Evolutionary conservation across 306 rosid species (phyloP).

Genomic region (Medicago arabica): DNA sequence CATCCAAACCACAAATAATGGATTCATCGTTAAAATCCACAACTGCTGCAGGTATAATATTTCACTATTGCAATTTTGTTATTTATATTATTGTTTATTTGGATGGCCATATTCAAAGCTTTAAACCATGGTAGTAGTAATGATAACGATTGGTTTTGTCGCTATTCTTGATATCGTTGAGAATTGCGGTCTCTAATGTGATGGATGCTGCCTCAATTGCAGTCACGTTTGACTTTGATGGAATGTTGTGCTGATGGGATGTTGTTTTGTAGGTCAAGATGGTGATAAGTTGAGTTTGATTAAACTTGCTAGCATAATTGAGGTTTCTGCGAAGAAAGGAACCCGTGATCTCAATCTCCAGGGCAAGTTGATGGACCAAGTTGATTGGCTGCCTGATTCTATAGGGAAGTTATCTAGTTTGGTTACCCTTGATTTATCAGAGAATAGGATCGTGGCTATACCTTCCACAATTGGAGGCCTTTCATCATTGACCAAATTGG

Average conservation of each 20-base stretch:
- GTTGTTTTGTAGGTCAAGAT: conserved; percentile 67
- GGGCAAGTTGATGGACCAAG: conserved; percentile 73
- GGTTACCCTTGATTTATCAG: conserved; percentile 80
- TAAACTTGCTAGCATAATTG: conserved; percentile 79
- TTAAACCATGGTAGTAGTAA: neutral
- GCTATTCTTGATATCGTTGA: neutral
- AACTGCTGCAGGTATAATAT: conserved; percentile 47
- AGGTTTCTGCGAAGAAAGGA: conserved; percentile 77
- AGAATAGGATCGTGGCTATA: conserved; percentile 69
- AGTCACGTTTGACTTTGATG: neutral
- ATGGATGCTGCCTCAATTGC: neutral
- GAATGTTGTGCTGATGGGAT: conserved; percentile 11
- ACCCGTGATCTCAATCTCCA: conserved; percentile 65
- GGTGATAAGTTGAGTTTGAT: conserved; percentile 82
- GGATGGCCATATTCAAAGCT: neutral
- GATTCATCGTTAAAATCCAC: conserved; percentile 66
- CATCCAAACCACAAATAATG: conserved; percentile 57
- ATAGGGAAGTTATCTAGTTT: conserved; percentile 80
- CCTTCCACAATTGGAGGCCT: conserved; percentile 82
- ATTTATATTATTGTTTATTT: conserved; percentile 16
- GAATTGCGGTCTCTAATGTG: neutral
- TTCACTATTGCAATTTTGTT: neutral
- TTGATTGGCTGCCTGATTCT: conserved; percentile 90
- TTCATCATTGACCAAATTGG: conserved; percentile 70
- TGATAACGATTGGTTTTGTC: neutral